Evolutionary conservation across 495 filamentous ascomycete genomes (phyloP), one percentile per base, ranked within the genome.

Genomic region (Aspergillus ellipticus): DNA sequence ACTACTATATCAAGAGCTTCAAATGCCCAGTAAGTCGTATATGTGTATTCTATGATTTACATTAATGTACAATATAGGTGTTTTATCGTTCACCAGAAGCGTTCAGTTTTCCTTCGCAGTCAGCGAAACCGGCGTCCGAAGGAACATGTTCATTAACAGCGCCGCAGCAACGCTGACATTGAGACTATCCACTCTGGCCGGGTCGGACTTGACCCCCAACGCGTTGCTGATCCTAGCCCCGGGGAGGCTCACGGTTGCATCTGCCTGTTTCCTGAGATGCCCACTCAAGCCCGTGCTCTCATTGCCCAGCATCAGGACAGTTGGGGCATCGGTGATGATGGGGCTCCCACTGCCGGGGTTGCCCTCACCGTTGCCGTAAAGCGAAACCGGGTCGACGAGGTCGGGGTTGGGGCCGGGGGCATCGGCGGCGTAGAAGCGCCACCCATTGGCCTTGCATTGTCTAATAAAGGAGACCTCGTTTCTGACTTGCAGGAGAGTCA

Each of bases 91-190:
- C 35, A 39, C 35, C 35, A 39, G 35, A 39, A n/a, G n/a, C 8
- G 15, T 46, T 52, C n/a, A n/a, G 39, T 42, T 35, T 28, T 53
- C 70, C 56, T 56, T 60, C 2, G 46, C 58, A n/a, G 68, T 61
- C 35, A 78, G 49, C 19, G 64, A 65, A 28, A 78, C 59, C 17
- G 74, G 75, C 35, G 67, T 65, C 17, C 73, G 74, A 59, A 88
- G 58, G 56, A 89, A 83, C 54, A 80, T 79, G 59, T 85, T 79
- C 70, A 85, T 86, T 41, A 96, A 68, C 33, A 96, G 66, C 4
- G 82, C 89, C 4, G 86, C 83, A n/a, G 92, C 92, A 15, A 92
- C 89, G 59, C 87, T 87, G 4, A 96, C 92, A 65, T 96, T 96
- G 63, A 96, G 74, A 70, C 89, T 94, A 57, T 96, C 92, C 33